These are phyloP conservation scores for Rauvolfia tetraphylla DNA, from an alignment of 257 asterid species.

Conservation along the genomic window DNA sequence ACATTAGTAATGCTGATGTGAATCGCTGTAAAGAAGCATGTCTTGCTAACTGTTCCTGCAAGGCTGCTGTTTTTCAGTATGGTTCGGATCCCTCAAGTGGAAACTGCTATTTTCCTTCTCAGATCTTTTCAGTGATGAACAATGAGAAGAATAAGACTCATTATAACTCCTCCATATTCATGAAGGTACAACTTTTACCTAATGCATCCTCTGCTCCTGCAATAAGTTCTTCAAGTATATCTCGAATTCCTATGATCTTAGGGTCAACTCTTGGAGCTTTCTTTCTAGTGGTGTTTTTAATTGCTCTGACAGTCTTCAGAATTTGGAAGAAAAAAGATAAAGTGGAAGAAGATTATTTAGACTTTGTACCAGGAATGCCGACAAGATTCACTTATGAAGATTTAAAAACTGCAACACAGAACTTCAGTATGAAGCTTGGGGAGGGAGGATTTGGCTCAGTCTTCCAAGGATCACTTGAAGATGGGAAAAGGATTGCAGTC, in stretches of 20 bases:
- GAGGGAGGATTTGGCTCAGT: constrained; percentile 31
- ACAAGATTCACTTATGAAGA: constrained; percentile 29
- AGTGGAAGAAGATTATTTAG: constrained; percentile 25
- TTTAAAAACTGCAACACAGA: constrained; percentile 17
- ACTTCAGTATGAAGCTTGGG: constrained; percentile 26
- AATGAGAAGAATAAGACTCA: constrained; percentile 19
- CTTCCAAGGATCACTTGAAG: constrained; percentile 23
- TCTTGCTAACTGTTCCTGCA: constrained; percentile 40
- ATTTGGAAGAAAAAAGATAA: constrained; percentile 12
- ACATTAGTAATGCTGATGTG: constrained; percentile 11
- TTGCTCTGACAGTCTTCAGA: constrained; percentile 12
- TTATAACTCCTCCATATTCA: constrained; percentile 18
- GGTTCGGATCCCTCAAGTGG: constrained; percentile 22
- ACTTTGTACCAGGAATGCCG: constrained; percentile 30
- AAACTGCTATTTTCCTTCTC: constrained; percentile 34
- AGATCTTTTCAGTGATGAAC: constrained; percentile 33
- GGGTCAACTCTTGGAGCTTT: constrained; percentile 16
- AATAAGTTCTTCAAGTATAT: neutral
- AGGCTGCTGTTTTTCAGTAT: constrained; percentile 38
- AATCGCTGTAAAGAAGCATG: constrained; percentile 36
- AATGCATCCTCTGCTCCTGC: neutral
- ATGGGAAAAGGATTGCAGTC: constrained; percentile 30
- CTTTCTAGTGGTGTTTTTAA: neutral
- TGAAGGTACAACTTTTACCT: constrained; percentile 24
- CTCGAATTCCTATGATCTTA: constrained; percentile 6